Percentiles rank a stretch among this genome's conserved stretches.
Conservation (phyloP, 495 filamentous ascomycete species). For the Parathielavia hyrcaniae region DNA sequence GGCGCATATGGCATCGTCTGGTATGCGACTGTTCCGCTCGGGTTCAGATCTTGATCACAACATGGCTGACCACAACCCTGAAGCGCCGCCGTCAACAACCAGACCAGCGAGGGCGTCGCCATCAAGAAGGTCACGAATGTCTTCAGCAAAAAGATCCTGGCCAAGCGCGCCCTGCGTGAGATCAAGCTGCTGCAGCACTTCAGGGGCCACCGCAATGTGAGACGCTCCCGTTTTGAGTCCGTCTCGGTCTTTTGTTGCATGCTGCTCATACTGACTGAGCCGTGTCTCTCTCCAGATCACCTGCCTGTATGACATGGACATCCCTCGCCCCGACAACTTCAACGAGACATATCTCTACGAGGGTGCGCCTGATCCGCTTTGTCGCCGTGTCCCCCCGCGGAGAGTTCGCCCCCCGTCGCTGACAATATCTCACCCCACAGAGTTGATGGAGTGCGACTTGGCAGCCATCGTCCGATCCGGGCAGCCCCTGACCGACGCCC, state of each 20-base stretch:
- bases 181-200: slow-evolving; percentile 99
- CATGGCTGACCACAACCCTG: neutral
- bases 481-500: slow-evolving; percentile 90
- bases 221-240: too few species aligned
- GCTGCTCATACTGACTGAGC: slow-evolving; percentile 12
- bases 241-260: neutral
- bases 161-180: slow-evolving; percentile 93
- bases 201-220: slow-evolving; percentile 63
- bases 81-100: slow-evolving; percentile 86
- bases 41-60: neutral
- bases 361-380: slow-evolving; percentile 51
- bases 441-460: slow-evolving; percentile 98
- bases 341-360: slow-evolving; percentile 99
- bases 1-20: slow-evolving; percentile 98
- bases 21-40: slow-evolving; percentile 48
- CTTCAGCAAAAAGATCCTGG: slow-evolving; percentile 99
- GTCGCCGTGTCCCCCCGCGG: neutral
- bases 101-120: slow-evolving; percentile 91
- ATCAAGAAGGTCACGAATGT: slow-evolving; percentile 99
- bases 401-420: neutral
- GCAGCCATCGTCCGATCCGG: slow-evolving; percentile 97
- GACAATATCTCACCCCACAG: slow-evolving; percentile 44
- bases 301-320: slow-evolving; percentile 99
- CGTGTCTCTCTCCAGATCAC: slow-evolving; percentile 62
- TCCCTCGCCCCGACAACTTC: slow-evolving; percentile 94